Evolutionary conservation across 2,329 filamentous ascomycete genomes (phyloP).

Genomic region (Penicillium polonicum): DNA sequence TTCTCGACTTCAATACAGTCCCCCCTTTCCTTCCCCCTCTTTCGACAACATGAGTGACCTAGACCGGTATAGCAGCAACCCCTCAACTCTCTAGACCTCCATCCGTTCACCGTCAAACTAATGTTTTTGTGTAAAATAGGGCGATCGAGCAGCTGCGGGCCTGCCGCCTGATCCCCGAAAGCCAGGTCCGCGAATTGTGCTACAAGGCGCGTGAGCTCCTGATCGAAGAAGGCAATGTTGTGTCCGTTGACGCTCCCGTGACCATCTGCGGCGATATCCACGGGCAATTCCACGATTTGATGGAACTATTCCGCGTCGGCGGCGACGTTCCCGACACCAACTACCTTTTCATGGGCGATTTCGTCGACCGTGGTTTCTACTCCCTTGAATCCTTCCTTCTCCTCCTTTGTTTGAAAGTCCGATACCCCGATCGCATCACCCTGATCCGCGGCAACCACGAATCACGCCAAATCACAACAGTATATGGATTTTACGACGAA

Average conservation of each 20-base stretch:
- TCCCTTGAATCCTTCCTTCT: conserved; percentile 95
- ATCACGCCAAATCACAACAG: conserved; percentile 73
- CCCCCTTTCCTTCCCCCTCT: conserved; percentile 10
- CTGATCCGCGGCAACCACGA: conserved; percentile 74
- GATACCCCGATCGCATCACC: conserved; percentile 70
- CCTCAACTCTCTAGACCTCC: not conserved
- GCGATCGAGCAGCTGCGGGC: conserved; percentile 93
- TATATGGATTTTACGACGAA: conserved; percentile 77
- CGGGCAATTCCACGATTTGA: conserved; percentile 92
- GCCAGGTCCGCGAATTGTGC: conserved; percentile 92
- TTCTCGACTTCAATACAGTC: conserved; percentile 11
- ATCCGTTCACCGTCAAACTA: conserved; percentile 13
- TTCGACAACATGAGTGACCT: conserved; percentile 76
- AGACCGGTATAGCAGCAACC: conserved; percentile 65
- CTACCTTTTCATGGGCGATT: conserved; percentile 98
- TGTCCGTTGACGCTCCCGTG: conserved; percentile 90
- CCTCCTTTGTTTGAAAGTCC: conserved; percentile 91
- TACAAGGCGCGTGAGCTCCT: conserved; percentile 94
- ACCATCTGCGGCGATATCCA: conserved; percentile 98
- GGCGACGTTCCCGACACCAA: conserved; percentile 94
- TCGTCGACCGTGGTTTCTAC: conserved; percentile 97
- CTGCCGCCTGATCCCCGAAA: conserved; percentile 92
- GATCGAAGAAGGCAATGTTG: conserved; percentile 96
- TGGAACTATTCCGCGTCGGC: conserved; percentile 93
- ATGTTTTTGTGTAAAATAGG: conserved; percentile 49